These are phyloP conservation scores for Cardamine occulta DNA, from an alignment of 345 rosid species.

Conservation along the genomic window DNA sequence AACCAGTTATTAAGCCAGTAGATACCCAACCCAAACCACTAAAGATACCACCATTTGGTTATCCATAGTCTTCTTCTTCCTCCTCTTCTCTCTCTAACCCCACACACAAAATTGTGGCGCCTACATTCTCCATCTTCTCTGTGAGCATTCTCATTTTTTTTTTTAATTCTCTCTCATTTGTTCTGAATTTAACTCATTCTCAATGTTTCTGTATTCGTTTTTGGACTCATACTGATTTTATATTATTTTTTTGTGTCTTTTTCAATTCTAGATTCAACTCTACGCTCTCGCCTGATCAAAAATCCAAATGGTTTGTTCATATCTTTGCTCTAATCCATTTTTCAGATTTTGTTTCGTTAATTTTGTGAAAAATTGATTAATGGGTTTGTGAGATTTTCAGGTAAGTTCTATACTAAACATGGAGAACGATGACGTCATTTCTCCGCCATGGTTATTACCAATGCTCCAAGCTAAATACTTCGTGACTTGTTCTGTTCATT, in stretches of 20 bases:
- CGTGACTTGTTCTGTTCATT: slow-evolving; percentile 56
- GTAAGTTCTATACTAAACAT: slow-evolving; percentile 47
- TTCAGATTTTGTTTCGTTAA: background rate
- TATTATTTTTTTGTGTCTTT: too few species aligned
- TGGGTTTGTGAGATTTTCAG: slow-evolving; percentile 7
- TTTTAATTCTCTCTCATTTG: background rate
- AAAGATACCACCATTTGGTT: too few species aligned
- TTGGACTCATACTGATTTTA: background rate
- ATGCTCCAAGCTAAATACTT: slow-evolving; percentile 72
- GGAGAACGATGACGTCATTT: slow-evolving; percentile 42
- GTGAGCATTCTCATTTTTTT: background rate
- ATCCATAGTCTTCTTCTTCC: background rate
- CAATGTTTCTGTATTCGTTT: background rate
- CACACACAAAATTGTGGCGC: background rate
- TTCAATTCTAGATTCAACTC: background rate
- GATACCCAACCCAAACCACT: too few species aligned
- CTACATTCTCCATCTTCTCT: slow-evolving; percentile 3
- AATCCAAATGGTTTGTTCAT: slow-evolving; percentile 13
- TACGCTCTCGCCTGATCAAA: background rate
- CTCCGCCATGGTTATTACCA: slow-evolving; percentile 73
- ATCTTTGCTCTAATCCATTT: background rate
- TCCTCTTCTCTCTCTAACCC: slow-evolving; percentile 4
- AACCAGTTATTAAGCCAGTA: too few species aligned
- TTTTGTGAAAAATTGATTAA: background rate
- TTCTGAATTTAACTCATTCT: background rate